These are phyloP conservation scores for Triticum monococcum DNA, from an alignment of 176 grass and related monocot genomes.

Conservation along the genomic window DNA sequence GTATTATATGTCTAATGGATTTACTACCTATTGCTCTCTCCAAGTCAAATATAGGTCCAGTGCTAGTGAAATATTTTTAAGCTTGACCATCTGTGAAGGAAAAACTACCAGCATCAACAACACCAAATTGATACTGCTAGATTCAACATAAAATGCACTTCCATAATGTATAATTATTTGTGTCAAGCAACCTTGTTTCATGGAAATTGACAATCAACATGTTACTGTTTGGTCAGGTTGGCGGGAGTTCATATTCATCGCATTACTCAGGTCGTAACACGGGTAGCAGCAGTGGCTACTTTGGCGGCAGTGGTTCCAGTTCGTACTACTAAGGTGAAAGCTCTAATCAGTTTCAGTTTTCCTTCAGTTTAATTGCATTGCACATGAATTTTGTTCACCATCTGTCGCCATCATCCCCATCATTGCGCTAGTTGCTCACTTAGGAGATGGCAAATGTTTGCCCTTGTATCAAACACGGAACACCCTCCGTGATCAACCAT, in stretches of 20 bases:
- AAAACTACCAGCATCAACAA: not conserved
- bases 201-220: not conserved
- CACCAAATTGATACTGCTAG: not conserved
- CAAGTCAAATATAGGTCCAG: not conserved
- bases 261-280: slow-evolving; percentile 58
- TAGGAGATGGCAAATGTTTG: slow-evolving; percentile 34
- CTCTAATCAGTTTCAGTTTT: not conserved
- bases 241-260: slow-evolving; percentile 68
- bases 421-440: slow-evolving; percentile 7
- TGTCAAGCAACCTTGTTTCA: not conserved
- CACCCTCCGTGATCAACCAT: slow-evolving; percentile 55
- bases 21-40: not conserved
- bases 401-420: not conserved
- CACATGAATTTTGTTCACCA: not conserved
- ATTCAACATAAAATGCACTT: not conserved
- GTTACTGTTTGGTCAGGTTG: slow-evolving; percentile 53
- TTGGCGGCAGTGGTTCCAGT: slow-evolving; percentile 56
- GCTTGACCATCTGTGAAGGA: not conserved
- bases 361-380: not conserved
- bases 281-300: slow-evolving; percentile 56
- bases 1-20: not conserved
- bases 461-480: slow-evolving; percentile 39
- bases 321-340: slow-evolving; percentile 81
- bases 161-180: not conserved
- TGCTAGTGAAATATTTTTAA: not conserved